These are phyloP conservation scores for Orbilia quercus DNA, from an alignment of 2,329 filamentous ascomycete genomes.

Conservation along the genomic window DNA sequence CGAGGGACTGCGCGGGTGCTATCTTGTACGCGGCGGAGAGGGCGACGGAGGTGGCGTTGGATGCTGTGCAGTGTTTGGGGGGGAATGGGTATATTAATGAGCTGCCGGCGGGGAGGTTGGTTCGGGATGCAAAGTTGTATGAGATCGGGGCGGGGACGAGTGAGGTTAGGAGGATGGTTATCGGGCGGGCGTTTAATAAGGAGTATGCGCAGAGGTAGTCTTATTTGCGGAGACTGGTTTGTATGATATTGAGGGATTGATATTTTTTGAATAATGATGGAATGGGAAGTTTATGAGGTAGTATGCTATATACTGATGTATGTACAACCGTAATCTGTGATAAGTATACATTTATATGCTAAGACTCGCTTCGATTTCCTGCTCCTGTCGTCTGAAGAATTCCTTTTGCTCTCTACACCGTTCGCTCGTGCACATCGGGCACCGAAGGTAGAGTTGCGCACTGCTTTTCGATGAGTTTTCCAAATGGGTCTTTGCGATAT, in stretches of 20 bases:
- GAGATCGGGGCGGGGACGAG: constrained; percentile 97
- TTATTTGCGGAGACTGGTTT: background rate
- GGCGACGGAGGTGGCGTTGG: constrained; percentile 85
- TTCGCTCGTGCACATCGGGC: constrained; percentile 92
- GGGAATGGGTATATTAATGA: constrained; percentile 98
- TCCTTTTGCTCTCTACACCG: constrained; percentile 79
- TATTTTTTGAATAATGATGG: background rate
- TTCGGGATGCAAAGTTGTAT: constrained; percentile 84
- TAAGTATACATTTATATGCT: background rate
- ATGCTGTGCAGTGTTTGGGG: constrained; percentile 90
- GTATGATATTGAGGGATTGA: constrained; percentile 30
- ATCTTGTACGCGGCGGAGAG: constrained; percentile 93
- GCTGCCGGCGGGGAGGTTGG: constrained; percentile 84
- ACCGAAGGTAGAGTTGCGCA: constrained; percentile 86
- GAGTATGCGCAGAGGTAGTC: constrained; percentile 69
- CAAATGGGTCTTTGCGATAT: constrained; percentile 85
- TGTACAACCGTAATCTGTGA: constrained; percentile 18
- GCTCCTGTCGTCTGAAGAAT: constrained; percentile 41
- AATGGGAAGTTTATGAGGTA: background rate
- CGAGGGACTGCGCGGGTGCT: constrained; percentile 92
- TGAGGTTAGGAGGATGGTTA: constrained; percentile 92
- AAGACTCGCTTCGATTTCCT: constrained; percentile 18
- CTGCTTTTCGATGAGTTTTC: constrained; percentile 77
- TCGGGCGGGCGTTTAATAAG: constrained; percentile 90
- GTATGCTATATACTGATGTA: constrained; percentile 14